Evolutionary conservation across 2,329 filamentous ascomycete species (phyloP).

Genomic region (Penicillium olsonii): DNA sequence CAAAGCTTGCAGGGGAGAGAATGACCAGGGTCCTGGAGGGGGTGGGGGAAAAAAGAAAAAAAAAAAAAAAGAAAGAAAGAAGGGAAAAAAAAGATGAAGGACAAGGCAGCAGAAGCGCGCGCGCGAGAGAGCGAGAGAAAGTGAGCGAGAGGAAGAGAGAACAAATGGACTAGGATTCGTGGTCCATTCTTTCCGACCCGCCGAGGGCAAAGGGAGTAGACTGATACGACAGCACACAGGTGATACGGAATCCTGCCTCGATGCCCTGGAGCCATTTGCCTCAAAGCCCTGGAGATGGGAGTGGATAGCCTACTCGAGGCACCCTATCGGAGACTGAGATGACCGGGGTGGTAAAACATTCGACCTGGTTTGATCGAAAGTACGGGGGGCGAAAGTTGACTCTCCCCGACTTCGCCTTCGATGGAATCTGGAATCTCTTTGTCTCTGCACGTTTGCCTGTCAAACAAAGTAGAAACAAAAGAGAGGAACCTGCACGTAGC

Average conservation of each 20-base stretch:
- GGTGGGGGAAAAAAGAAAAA: conserved; percentile 12
- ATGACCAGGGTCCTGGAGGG: conserved; percentile 12
- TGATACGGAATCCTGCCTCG: conserved; percentile 28
- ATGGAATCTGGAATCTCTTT: conserved; percentile 14
- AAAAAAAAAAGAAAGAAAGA: conserved; percentile 24
- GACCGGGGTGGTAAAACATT: background rate
- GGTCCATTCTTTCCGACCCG: conserved; percentile 25
- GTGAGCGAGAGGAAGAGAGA: conserved; percentile 10
- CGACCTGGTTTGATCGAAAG: conserved; percentile 1
- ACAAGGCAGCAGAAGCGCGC: too few relatives aligned
- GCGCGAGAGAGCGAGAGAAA: too few relatives aligned
- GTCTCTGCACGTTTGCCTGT: conserved; percentile 30
- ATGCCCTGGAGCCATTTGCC: conserved; percentile 20
- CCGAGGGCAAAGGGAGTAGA: conserved; percentile 21
- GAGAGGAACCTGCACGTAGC: conserved; percentile 24
- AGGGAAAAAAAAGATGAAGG: conserved; percentile 18
- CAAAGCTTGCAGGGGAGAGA: conserved; percentile 20
- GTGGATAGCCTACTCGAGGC: conserved; percentile 18
- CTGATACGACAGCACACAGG: conserved; percentile 29
- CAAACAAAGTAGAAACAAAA: conserved; percentile 26
- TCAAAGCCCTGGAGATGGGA: conserved; percentile 21
- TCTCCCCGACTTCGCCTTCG: conserved; percentile 18
- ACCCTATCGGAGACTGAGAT: conserved; percentile 21
- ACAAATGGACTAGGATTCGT: conserved; percentile 24
- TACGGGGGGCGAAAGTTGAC: conserved; percentile 13